Conservation (phyloP, 2,329 filamentous ascomycete species). For the Berkeleyomyces basicola region DNA sequence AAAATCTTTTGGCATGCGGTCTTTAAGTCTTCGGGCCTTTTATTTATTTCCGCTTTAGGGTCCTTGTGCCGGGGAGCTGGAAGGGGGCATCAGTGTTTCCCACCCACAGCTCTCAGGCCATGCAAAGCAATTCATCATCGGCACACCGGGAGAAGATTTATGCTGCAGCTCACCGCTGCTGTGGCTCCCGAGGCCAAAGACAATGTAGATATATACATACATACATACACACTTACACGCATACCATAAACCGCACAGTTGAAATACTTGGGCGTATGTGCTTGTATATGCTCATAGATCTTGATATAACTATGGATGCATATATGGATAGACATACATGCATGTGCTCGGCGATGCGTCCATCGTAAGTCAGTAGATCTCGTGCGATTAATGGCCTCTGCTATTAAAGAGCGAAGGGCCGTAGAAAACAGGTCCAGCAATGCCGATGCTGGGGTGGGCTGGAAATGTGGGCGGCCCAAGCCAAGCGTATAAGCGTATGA, state of each 20-base stretch:
- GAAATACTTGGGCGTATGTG: not conserved
- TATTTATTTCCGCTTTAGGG: not conserved
- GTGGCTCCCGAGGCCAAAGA: not conserved
- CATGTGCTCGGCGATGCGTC: not conserved
- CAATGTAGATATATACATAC: not conserved
- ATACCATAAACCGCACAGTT: not conserved
- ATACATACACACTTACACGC: not conserved
- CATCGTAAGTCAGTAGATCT: not conserved
- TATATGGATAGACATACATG: not conserved
- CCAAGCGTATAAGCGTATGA: not conserved
- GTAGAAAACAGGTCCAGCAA: not conserved
- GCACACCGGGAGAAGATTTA: not conserved
- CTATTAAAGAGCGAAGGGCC: not conserved
- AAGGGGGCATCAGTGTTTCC: not conserved
- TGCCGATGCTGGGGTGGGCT: no score
- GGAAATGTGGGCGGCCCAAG: not conserved
- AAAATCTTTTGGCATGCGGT: not conserved
- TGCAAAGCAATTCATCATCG: not conserved
- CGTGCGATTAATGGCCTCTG: not conserved
- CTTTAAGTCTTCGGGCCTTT: not conserved
- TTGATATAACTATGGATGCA: not conserved
- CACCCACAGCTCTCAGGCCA: not conserved
- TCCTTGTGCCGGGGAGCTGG: not conserved
- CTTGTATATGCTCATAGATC: no score
- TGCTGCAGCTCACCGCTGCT: not conserved